Evolutionary conservation across 495 filamentous ascomycete species (phyloP), one percentile per base, ranked within the genome.

Genomic region (Astrothelium subdiscretum): DNA sequence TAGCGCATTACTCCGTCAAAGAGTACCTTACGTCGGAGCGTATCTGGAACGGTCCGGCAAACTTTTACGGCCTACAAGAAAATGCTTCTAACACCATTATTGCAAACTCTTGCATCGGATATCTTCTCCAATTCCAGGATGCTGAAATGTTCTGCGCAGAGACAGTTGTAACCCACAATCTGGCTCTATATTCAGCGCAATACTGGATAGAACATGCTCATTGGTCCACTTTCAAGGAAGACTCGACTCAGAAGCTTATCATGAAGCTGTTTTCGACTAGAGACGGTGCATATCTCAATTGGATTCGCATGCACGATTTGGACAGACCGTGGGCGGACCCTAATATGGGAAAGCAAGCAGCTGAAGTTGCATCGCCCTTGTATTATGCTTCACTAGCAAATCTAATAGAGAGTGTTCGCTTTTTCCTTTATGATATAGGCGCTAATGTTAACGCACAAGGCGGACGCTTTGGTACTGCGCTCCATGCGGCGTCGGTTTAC

Each of bases 1-100:
- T 71, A 10, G 65, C 68, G 13, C 69, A 71, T 63, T 71, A 65
- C 65, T 71, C 68, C 5, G 65, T 71, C 26, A 69, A 68, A 62
- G 69, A 71, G 58, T 71, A 65, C 43, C 65, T 71, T 3, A 51
- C 58, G 32, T 68, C 67, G 18, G 40, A 59, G 18, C 42, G 68
- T 24, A 68, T 66, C 29, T 31, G 51, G 26, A 29, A 57, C 15
- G 59, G 54, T 57, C 29, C 43, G 31, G 58, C 63, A 2, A 58
- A 42, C 2, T 20, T 26, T 29, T 68, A 64, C 60, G n/a, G 59
- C 35, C 63, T 66, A 24, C 27, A 63, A 13, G 20, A 29, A 32
- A 31, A 2, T 18, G 32, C 12, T 29, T 63, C 35, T 26, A 58
- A 68, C 59, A 40, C 31, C 15, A 43, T 42, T 22, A 52, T 68